Base-by-base conservation (phyloP, 2,329 filamentous ascomycete species). In the Talaromyces rugulosus region DNA sequence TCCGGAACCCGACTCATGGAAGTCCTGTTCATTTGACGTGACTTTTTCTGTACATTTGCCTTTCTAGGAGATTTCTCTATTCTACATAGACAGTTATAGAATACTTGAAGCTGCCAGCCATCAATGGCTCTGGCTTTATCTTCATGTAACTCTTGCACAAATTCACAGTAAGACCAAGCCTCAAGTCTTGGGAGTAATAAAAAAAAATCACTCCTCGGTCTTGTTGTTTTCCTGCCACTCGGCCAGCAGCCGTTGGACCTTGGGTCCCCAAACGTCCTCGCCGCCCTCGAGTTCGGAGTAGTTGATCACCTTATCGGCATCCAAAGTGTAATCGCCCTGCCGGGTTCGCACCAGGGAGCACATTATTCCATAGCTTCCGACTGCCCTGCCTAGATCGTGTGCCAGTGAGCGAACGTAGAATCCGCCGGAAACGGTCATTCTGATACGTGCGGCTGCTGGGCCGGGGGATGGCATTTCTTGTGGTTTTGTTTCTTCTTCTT, bases 331-430 rank as follows among this genome's bases (percentile, higher is more conserved):
- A 64, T 92, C 86, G 18, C 87, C 90, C 77, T 99, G 95, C 58
- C 90, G 86, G 3, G 87, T 89, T 60, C 95, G 88, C 61, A 89
- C 84, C 23, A 99, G 85, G 68, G 90, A 87, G 27, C 90, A 87
- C 94, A 99, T 98, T 66, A 95, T 82, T 36, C 85, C 95, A 28
- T 91, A 87, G 12, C 92, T 96, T 58, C 85, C 87, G 14, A 97
- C 83, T 67, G 91, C 92, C 66, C 87, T 82, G 27, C 94, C 95
- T 3, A 99, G 83, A 70, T 99, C 95, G 73, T 98, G 92, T 69
- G 92, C 93, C 68, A 99, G 87, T 62, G 90, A 96, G 65, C 95
- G 89, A 14, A 99, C 93, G 75, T 99, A 99, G 81, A 97, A 99
- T 44, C 95, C 95, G 0, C 92, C 96, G 1, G 92, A 92, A 58